These are phyloP conservation scores for Epichloe hybrida DNA, from an alignment of 2,329 filamentous ascomycete species.

Conservation along the genomic window DNA sequence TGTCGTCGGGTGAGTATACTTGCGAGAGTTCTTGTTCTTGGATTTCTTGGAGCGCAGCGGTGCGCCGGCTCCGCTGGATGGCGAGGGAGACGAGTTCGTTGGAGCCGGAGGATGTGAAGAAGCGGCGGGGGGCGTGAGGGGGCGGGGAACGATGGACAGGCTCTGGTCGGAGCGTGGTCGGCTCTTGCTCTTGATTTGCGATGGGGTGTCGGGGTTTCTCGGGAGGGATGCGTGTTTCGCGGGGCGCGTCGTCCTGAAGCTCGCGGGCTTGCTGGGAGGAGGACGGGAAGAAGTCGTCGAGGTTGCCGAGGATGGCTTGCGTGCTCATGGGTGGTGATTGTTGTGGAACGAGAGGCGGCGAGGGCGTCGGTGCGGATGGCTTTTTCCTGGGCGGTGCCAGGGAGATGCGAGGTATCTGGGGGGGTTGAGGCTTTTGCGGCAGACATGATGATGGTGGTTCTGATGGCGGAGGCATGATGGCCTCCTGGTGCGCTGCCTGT, in stretches of 20 bases:
- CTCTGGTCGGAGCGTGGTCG: constrained; percentile 2
- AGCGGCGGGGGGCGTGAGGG: constrained; percentile 11
- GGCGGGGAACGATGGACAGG: constrained; percentile 3
- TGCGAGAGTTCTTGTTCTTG: constrained; percentile 15
- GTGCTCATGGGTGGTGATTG: constrained; percentile 29
- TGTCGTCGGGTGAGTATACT: background rate
- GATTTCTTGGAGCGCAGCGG: constrained; percentile 18
- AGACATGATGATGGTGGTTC: background rate
- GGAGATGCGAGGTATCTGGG: background rate
- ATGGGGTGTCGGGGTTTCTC: background rate
- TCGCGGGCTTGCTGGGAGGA: constrained; percentile 42
- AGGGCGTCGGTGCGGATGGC: background rate
- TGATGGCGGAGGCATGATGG: background rate
- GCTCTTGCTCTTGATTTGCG: constrained; percentile 7
- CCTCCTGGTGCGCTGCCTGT: background rate
- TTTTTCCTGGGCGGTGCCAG: background rate
- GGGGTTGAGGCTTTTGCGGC: background rate
- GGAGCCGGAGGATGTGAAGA: constrained; percentile 25
- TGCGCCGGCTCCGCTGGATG: constrained; percentile 21
- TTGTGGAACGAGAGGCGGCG: constrained; percentile 7
- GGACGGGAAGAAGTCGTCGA: constrained; percentile 43
- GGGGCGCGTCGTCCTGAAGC: constrained; percentile 26
- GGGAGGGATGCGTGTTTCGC: background rate
- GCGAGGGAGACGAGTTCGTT: constrained; percentile 21
- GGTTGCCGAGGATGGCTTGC: constrained; percentile 37